Conservation (phyloP, 768 basidiomycete genomes). For the Tricholoma terreum region DNA sequence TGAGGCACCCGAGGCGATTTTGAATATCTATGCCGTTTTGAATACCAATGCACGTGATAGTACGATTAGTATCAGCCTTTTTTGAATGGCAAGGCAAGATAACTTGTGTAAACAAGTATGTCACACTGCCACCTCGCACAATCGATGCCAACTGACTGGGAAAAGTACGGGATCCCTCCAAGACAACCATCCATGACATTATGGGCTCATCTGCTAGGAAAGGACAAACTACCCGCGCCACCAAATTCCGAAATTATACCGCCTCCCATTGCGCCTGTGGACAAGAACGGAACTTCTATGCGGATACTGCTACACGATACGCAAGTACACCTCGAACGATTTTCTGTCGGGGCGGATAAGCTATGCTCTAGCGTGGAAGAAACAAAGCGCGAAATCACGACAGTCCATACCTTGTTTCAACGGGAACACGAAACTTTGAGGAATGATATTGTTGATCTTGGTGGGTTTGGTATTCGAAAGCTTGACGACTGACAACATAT, state of each 20-base stretch:
- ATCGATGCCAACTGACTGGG: not conserved
- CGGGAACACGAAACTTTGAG: conserved; percentile 54
- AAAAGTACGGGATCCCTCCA: conserved; percentile 18
- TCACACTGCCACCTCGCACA: no score
- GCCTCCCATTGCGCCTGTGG: conserved; percentile 47
- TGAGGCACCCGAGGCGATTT: no score
- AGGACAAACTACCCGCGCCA: conserved; percentile 31
- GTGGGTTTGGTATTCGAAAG: conserved; percentile 33
- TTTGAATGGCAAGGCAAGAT: no score
- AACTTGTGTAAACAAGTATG: no score
- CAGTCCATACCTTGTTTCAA: conserved; percentile 56
- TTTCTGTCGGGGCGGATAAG: conserved; percentile 53
- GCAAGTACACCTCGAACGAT: conserved; percentile 66
- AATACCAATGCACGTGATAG: no score
- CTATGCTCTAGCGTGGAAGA: conserved; percentile 50
- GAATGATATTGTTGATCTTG: conserved; percentile 53
- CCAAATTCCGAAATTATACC: conserved; percentile 13
- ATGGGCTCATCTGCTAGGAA: conserved; percentile 59
- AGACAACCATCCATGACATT: conserved; percentile 35
- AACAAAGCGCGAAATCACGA: conserved; percentile 49
- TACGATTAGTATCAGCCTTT: no score
- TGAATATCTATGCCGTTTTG: no score
- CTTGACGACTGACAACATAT: conserved; percentile 11
- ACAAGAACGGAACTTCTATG: conserved; percentile 68
- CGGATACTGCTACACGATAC: conserved; percentile 73